Evolutionary conservation across 2,329 filamentous ascomycete genomes (phyloP).

Genomic region (Chaetomium globosum): DNA sequence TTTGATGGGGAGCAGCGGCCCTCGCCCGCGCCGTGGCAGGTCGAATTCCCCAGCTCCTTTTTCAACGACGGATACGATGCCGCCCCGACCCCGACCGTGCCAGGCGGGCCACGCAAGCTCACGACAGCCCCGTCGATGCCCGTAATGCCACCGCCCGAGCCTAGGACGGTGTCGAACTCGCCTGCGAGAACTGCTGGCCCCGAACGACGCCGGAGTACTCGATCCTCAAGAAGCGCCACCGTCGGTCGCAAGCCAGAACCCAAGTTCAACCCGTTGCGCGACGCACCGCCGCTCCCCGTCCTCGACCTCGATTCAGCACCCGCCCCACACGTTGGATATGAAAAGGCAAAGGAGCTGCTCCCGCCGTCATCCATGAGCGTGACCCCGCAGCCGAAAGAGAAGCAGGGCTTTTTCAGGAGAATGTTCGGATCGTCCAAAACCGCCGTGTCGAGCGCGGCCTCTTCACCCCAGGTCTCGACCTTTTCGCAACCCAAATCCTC

Average conservation of each 20-base stretch:
- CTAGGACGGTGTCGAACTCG: constrained; percentile 42
- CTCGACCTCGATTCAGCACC: constrained; percentile 57
- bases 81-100: constrained; percentile 82
- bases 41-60: constrained; percentile 54
- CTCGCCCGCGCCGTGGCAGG: constrained; percentile 47
- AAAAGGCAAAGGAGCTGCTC: constrained; percentile 58
- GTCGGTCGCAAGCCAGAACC: constrained; percentile 41
- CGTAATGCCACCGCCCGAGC: constrained; percentile 46
- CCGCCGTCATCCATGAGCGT: constrained; percentile 49
- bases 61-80: constrained; percentile 67
- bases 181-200: constrained; percentile 40
- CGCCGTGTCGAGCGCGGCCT: constrained; percentile 38
- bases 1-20: constrained; percentile 65
- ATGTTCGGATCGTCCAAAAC: constrained; percentile 79
- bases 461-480: constrained; percentile 43
- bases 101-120: constrained; percentile 69
- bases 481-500: constrained; percentile 54
- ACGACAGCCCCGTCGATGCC: constrained; percentile 44
- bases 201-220: constrained; percentile 61
- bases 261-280: constrained; percentile 36
- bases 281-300: constrained; percentile 38
- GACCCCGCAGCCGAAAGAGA: constrained; percentile 58
- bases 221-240: constrained; percentile 57
- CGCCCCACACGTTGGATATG: constrained; percentile 61
- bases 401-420: constrained; percentile 87